Base-by-base conservation (phyloP, 2,329 filamentous ascomycete species). In the Fusarium pseudoanthophilum region DNA sequence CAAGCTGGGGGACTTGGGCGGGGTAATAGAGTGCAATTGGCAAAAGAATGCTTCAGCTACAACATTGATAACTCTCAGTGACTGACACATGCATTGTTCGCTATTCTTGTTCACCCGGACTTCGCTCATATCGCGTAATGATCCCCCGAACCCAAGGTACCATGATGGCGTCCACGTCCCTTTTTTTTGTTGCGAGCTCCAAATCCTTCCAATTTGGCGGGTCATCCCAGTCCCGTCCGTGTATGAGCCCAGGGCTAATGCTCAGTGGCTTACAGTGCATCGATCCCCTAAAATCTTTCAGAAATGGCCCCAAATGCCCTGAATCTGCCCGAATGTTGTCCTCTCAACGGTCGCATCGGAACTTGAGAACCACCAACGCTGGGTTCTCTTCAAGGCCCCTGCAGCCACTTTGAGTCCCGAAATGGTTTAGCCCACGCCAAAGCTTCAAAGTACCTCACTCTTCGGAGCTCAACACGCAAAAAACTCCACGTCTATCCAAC, bases 381-480 rank as follows among this genome's bases (percentile, higher is more conserved):
- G 51, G 66, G 65, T 53, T 69, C 67, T 69, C 61, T 34, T 28
- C 59, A 67, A 60, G 61, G 71, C 67, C 65, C 67, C 65, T 69
- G 52, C 43, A 64, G 69, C 60, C 68, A 66, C 67, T 67, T 64
- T 72, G 69, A 24, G 18, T 36, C 75, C 76, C 34, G 56, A 77
- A 70, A 24, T 24, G 74, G 77, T n/a, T 75, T 78, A 78, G 77
- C 66, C 71, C 64, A 64, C 77, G 75, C 77, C 77, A 78, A 78
- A 78, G 73, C 77, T 77, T 74, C 79, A 79, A 69, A 79, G 80
- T 78, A 57, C 60, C 80, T 80, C 68, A 75, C 77, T 75, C 78
- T 75, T 79, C 78, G 78, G 79, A 82, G 81, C 82, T 83, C 82
- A 83, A 83, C 82, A 78, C 62, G 77, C 72, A 78, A 83, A 83